phyloP scores from a whole-genome alignment of 2,329 filamentous ascomycete species.

The Pseudogymnoascus sp. region DNA sequence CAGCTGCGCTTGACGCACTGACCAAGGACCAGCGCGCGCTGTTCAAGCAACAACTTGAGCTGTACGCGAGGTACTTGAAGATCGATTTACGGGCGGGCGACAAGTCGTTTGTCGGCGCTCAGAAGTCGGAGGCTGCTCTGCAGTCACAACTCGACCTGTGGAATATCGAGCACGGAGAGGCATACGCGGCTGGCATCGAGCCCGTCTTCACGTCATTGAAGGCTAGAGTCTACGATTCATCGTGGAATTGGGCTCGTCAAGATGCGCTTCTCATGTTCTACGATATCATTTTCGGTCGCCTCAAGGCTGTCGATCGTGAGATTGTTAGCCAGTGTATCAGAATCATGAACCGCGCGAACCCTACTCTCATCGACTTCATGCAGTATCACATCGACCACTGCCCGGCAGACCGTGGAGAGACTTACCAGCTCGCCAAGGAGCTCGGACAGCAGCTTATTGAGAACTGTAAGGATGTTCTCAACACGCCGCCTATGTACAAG shows the following conservation, averaged over 20 bases:
- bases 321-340: slow-evolving; percentile 98
- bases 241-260: slow-evolving; percentile 98
- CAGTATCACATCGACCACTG: slow-evolving; percentile 99
- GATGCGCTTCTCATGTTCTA: slow-evolving; percentile 98
- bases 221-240: slow-evolving; percentile 92
- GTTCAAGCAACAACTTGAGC: slow-evolving; percentile 97
- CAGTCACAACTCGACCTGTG: slow-evolving; percentile 92
- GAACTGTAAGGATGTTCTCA: slow-evolving; percentile 90
- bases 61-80: slow-evolving; percentile 92
- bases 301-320: slow-evolving; percentile 88
- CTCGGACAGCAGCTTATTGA: slow-evolving; percentile 89
- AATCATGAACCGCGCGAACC: slow-evolving; percentile 99
- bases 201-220: slow-evolving; percentile 90
- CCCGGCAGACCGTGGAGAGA: slow-evolving; percentile 91
- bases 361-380: slow-evolving; percentile 94
- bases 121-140: slow-evolving; percentile 77
- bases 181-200: slow-evolving; percentile 90
- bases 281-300: slow-evolving; percentile 93
- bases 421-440: slow-evolving; percentile 94
- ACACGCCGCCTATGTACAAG: slow-evolving; percentile 82
- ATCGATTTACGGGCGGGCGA: slow-evolving; percentile 95
- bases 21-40: slow-evolving; percentile 93
- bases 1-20: slow-evolving; percentile 87
- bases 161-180: slow-evolving; percentile 90
- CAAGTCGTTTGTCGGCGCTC: slow-evolving; percentile 77